phyloP scores from a whole-genome alignment of 2,329 filamentous ascomycete genomes.

The Trichoderma sp. region DNA sequence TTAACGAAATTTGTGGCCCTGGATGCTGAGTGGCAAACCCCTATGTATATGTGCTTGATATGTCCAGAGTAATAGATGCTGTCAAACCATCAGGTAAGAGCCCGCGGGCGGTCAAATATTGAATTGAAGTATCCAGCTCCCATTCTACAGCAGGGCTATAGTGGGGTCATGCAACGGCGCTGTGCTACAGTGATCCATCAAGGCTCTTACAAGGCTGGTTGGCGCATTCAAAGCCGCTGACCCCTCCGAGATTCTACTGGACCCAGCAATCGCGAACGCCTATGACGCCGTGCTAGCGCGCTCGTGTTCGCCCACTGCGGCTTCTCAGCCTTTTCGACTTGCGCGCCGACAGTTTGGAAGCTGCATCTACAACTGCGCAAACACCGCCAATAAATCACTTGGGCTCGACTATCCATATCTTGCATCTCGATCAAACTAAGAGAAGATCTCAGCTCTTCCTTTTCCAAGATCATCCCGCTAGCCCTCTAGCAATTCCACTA shows the following conservation, averaged over 20 bases:
- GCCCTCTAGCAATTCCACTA: background rate
- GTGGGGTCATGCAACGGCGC: background rate
- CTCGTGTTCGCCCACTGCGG: background rate
- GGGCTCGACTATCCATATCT: background rate
- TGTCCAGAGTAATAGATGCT: no score
- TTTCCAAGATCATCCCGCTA: background rate
- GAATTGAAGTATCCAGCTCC: no score
- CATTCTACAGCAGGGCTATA: background rate
- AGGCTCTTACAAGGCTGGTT: background rate
- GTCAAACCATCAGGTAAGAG: no score
- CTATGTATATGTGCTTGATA: no score
- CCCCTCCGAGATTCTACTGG: background rate
- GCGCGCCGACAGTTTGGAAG: background rate
- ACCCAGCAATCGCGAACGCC: conserved; percentile 8
- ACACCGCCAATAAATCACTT: background rate
- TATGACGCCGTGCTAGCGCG: conserved; percentile 13
- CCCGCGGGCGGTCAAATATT: no score
- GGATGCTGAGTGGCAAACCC: no score
- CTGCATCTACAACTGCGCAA: background rate
- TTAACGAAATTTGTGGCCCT: no score
- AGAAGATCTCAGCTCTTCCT: background rate
- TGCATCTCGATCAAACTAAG: no score
- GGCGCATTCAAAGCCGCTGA: background rate
- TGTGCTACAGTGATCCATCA: background rate
- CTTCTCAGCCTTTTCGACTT: background rate